Percentiles rank a stretch among this genome's conserved stretches.
phyloP scores from a whole-genome alignment of 805 yeast genomes.

The Pichia deserticola region DNA sequence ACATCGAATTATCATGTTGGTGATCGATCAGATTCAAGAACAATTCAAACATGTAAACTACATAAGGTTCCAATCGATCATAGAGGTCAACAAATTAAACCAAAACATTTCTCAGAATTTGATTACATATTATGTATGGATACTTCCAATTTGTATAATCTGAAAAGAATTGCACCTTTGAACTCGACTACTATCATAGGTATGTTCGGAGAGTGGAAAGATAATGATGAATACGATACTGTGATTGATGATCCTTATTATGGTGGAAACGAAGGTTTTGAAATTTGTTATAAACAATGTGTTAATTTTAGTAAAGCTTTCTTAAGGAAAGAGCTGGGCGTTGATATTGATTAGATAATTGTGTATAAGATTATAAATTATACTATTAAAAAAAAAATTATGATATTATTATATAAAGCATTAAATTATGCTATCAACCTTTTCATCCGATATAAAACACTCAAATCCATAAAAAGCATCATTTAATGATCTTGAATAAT shows the following conservation, averaged over 20 bases:
- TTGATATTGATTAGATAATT: neutral
- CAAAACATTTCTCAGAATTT: conserved; percentile 45
- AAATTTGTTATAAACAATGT: conserved; percentile 67
- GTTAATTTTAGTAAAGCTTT: conserved; percentile 69
- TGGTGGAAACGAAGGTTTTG: conserved; percentile 81
- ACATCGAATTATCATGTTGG: conserved; percentile 83
- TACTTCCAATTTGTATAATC: conserved; percentile 46
- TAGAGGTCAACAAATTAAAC: conserved; percentile 58
- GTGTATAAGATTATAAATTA: neutral
- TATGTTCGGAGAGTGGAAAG: conserved; percentile 78
- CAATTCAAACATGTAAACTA: conserved; percentile 56
- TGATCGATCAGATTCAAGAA: conserved; percentile 71
- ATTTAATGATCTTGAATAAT: conserved; percentile 68
- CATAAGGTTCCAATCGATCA: conserved; percentile 75
- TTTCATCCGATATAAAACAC: conserved; percentile 64
- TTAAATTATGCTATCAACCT: conserved; percentile 9
- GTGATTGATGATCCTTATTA: conserved; percentile 90
- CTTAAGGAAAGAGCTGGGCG: conserved; percentile 38
- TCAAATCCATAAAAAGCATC: conserved; percentile 89
- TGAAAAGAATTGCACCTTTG: conserved; percentile 47
- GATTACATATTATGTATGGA: conserved; percentile 73
- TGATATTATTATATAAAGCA: neutral
- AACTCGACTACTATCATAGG: conserved; percentile 41
- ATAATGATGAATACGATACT: conserved; percentile 38
- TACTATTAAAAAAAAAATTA: no score